Evolutionary conservation across 2,329 filamentous ascomycete genomes (phyloP), one percentile per base, ranked within the genome.

Genomic region (Diaporthe capsici): DNA sequence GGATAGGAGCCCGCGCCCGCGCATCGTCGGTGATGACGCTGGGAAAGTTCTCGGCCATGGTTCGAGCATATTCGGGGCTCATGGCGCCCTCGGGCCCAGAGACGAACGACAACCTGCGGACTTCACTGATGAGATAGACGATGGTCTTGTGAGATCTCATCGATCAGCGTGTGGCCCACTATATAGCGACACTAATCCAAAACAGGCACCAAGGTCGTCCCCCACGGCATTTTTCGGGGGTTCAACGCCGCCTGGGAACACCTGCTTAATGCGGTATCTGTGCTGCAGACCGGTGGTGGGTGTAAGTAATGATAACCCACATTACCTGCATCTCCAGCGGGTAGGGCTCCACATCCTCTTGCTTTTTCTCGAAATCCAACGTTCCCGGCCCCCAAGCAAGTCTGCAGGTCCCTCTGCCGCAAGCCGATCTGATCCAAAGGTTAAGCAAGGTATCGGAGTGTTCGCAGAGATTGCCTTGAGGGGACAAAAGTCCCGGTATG

Each of bases 1-100:
- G 31, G 44, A 72, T 72, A 44, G 71, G 20, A 17, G 71, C 71
- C 13, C 71, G 71, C 22, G 42, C 55, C 60, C 71, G 34, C 71
- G 71, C 71, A 44, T 61, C 71, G 57, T 51, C 57, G 22, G 71
- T 72, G 34, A 72, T 72, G 10, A 22, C 51, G 10, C 22, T 31
- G n/a, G 71, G 71, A 31, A 72, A 37, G 44, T 20, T 25, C 8
- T 67, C 61, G 12, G 61, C 44, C 61, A 67, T 67, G 28, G 8
- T 51, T 25, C 20, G 20, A 37, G 28, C 61, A 47, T 51, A 28
- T 10, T 44, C 55, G 55, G 55, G 53, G 39, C 60, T 34, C 44
- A 51, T 67, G 42, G 61, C 10, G 61, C 61, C 61, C 61, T 34
- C 10, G 31, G 42, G 28, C 42, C 61, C 61, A 49, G 15, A n/a